These are phyloP conservation scores for Penicillium ucsense DNA, from an alignment of 495 filamentous ascomycete genomes.

Conservation along the genomic window DNA sequence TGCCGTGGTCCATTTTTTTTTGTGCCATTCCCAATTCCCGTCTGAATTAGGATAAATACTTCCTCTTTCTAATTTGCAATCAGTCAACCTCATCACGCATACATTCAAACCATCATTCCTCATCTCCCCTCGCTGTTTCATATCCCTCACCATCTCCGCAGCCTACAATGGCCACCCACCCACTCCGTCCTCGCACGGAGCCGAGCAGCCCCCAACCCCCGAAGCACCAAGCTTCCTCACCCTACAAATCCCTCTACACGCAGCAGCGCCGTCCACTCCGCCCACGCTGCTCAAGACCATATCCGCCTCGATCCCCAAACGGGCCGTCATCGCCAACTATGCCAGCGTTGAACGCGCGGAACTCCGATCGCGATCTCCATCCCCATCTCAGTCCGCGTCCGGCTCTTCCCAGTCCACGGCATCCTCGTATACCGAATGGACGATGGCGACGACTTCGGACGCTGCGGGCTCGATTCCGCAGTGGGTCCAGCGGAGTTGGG, in stretches of 20 bases:
- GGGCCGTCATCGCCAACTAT: slow-evolving; percentile 44
- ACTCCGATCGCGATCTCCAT: slow-evolving; percentile 16
- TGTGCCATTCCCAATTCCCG: no score
- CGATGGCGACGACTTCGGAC: slow-evolving; percentile 63
- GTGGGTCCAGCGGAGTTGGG: slow-evolving; percentile 50
- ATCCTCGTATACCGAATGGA: slow-evolving; percentile 45
- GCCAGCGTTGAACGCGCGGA: slow-evolving; percentile 52
- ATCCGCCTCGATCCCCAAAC: slow-evolving; percentile 20
- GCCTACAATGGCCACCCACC: slow-evolving; percentile 2
- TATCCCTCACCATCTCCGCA: slow-evolving; percentile 28
- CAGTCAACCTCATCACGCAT: slow-evolving; percentile 38
- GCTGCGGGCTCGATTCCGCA: slow-evolving; percentile 55
- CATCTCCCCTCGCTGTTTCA: slow-evolving; percentile 30
- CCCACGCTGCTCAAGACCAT: slow-evolving; percentile 22
- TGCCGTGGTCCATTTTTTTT: slow-evolving; percentile 6
- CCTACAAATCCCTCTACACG: slow-evolving; percentile 43
- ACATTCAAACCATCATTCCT: slow-evolving; percentile 25
- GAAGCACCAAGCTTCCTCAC: slow-evolving; percentile 37
- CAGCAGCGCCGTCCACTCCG: slow-evolving; percentile 23
- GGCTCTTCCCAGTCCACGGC: not conserved
- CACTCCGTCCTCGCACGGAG: not conserved
- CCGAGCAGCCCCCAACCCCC: not conserved
- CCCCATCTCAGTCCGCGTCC: not conserved
- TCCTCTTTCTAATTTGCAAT: slow-evolving; percentile 1
- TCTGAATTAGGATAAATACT: no score